Base-by-base conservation (phyloP, 208 protist species). In the Perkinsela sp. region DNA sequence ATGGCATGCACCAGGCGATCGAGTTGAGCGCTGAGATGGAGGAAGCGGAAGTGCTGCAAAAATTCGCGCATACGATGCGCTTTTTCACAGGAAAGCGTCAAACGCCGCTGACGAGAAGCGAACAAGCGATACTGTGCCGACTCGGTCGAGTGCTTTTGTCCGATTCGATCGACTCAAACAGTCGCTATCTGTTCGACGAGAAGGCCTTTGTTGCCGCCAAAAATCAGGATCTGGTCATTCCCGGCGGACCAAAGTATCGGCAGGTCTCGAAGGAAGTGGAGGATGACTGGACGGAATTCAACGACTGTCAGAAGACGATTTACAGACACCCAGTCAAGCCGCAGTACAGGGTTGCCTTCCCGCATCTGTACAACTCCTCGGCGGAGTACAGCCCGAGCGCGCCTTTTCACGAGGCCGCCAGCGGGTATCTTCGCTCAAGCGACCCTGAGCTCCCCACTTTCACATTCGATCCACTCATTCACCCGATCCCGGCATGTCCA, bases 251-350 rank as follows among this genome's bases (percentile, higher is more conserved):
- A 2, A 98, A 97, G 75, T 96, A 94, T 75, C 80, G 90, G 75
- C 28, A 48, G 13, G 13, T 22, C 40, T 6, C 40, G 40, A 57
- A 6, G 22, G 66, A 71, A 30, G 74, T 73, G 72, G 97, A 99
- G 75, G 89, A 96, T 67, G 95, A 98, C 79, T 99, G 96, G 96
- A 99, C 97, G 74, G 97, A 99, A 78, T 99, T 99, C 81, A 99
- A 99, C 74, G 97, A 99, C 77, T 93, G 99, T 74, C 94, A 98
- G 72, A 99, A 99, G 76, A 89, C 99, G 66, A 99, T 99, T 76
- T 93, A 99, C 71, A 87, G 98, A 66, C 89, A 97, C 72, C 93
- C 90, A 30, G 96, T 99, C 77, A 82, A 96, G 68, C 99, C 97
- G 1, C 96, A 99, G 81, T 97, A 98, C 69, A 90, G 95, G 73